These are phyloP conservation scores for Pythium pyrilobum DNA, from an alignment of 352 stramenopile genomes.

Conservation along the genomic window DNA sequence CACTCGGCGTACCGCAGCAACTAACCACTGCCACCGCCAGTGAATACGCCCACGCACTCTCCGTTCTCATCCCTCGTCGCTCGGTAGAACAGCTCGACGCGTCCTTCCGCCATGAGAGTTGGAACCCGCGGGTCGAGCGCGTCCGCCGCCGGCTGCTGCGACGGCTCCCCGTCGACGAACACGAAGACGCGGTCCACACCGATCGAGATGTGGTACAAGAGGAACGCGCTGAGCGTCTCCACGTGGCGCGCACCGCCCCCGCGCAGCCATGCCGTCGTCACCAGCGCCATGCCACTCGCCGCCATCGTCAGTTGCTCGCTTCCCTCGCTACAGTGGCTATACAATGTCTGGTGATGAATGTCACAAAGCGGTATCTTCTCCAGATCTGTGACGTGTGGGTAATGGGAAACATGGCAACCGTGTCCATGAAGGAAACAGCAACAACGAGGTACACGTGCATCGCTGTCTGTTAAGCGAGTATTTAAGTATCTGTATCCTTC, in stretches of 20 bases:
- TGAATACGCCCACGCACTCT: no score
- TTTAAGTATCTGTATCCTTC: no score
- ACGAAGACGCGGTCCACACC: conserved; percentile 31
- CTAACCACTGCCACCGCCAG: background rate
- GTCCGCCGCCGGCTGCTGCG: conserved; percentile 9
- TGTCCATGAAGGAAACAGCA: no score
- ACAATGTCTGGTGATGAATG: background rate
- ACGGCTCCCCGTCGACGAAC: conserved; percentile 28
- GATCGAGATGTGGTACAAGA: conserved; percentile 33
- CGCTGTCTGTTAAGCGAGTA: no score
- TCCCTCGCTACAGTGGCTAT: conserved; percentile 6
- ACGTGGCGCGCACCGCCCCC: conserved; percentile 10
- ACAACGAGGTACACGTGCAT: no score
- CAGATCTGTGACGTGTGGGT: conserved; percentile 2
- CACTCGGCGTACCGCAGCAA: conserved; percentile 8
- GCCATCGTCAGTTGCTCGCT: background rate
- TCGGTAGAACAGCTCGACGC: conserved; percentile 25
- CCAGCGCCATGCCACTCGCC: conserved; percentile 27
- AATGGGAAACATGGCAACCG: background rate
- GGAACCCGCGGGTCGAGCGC: conserved; percentile 15
- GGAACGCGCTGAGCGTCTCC: conserved; percentile 27
- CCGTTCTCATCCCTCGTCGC: background rate
- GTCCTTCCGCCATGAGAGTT: conserved; percentile 2
- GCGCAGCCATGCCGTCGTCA: conserved; percentile 36
- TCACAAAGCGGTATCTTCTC: background rate